Conservation (phyloP, 805 yeast genomes). For the Suhomyces sp. region DNA sequence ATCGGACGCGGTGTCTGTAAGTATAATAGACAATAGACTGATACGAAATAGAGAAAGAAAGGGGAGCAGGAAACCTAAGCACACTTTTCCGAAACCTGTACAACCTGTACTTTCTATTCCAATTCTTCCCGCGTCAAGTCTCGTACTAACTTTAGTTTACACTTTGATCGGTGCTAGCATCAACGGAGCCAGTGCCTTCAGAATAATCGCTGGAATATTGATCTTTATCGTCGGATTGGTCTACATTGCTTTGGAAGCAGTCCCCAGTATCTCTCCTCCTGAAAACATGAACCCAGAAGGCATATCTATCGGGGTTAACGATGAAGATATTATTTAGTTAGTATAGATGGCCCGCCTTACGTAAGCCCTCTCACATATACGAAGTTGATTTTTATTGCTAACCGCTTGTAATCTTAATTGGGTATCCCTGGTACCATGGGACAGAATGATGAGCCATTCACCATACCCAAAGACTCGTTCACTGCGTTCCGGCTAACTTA, state of each 20-base stretch:
- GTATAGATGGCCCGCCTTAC: neutral
- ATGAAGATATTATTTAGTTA: slow-evolving; percentile 36
- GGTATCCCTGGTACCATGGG: neutral
- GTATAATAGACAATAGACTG: slow-evolving; percentile 23
- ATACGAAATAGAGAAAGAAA: neutral
- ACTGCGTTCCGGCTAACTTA: slow-evolving; percentile 59
- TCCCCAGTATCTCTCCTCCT: slow-evolving; percentile 77
- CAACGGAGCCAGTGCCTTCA: slow-evolving; percentile 51
- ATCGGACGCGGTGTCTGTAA: slow-evolving; percentile 70
- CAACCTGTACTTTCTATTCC: too few relatives aligned
- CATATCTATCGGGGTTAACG: slow-evolving; percentile 33
- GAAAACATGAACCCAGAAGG: slow-evolving; percentile 65
- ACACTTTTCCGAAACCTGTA: neutral
- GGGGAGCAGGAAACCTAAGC: neutral
- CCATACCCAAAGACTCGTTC: slow-evolving; percentile 52
- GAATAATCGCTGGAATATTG: slow-evolving; percentile 56
- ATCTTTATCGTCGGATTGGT: slow-evolving; percentile 60
- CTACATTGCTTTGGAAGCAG: slow-evolving; percentile 61
- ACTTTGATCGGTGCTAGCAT: slow-evolving; percentile 36
- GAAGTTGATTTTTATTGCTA: neutral
- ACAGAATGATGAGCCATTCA: slow-evolving; percentile 4
- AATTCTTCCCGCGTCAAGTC: neutral
- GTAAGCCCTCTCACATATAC: neutral
- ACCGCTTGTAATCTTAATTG: neutral
- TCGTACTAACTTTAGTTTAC: slow-evolving; percentile 32